Evolutionary conservation across 441 rosid genomes (phyloP), one percentile per base, ranked within the genome.

Genomic region (Jatropha podagrica): DNA sequence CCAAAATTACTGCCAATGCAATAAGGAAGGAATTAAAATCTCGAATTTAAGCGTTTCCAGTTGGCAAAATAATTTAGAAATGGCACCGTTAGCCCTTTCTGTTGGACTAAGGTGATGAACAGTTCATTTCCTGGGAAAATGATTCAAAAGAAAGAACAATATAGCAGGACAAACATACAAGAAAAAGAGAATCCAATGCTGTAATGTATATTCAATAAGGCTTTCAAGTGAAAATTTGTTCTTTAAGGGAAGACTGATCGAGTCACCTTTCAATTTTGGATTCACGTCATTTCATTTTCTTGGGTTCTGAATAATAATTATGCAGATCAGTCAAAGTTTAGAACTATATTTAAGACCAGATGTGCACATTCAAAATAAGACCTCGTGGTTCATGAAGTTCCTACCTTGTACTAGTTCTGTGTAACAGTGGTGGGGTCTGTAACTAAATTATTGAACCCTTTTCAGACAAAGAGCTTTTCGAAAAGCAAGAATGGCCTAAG

Each of bases 401-500:
- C 23, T 42, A 52, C 41, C 37, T 6, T 40, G 63, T 32, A 38
- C 55, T 18, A 69, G 8, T 2, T 55, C 11, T 20, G n/a, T 44
- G 61, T 9, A 55, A 18, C 26, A 48, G 17, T 38, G 62, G 82
- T 85, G 81, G 84, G 86, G 85, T 72, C 78, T 63, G 67, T 42
- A 41, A 49, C 58, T 52, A 73, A 83, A 82, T 73, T 76, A 84
- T 78, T 79, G 81, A 74, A 26, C 41, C 71, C 71, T 81, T 79
- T 74, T 20, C 23, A 65, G 68, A 76, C 40, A 69, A 72, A 56
- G 37, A 72, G 67, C 79, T 74, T 81, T 79, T 60, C 42, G 68
- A 82, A 76, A 85, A 81, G 83, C 72, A 70, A 69, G 74, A 78
- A 77, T 77, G 69, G 76, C 78, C 80, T 65, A 60, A 78, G 84